These are phyloP conservation scores for Podaxis pistillaris DNA, from an alignment of 768 basidiomycete species.

Conservation along the genomic window DNA sequence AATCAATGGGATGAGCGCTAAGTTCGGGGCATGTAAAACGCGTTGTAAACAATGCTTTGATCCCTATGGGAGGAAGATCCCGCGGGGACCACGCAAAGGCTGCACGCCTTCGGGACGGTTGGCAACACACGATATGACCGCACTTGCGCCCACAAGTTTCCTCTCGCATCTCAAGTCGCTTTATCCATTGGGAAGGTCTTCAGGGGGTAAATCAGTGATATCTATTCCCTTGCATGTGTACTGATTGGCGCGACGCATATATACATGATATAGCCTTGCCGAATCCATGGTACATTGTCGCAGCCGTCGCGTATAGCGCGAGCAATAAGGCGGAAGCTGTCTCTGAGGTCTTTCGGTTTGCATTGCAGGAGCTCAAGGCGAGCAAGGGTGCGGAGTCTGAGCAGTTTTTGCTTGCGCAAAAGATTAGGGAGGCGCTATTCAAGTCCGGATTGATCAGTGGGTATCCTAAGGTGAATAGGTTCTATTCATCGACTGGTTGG, in stretches of 20 bases:
- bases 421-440: constrained; percentile 61
- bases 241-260: neutral
- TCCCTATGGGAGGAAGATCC: neutral
- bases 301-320: constrained; percentile 55
- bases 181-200: neutral
- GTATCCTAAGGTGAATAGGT: constrained; percentile 48
- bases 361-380: constrained; percentile 40
- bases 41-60: neutral
- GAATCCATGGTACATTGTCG: constrained; percentile 61
- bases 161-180: neutral
- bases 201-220: neutral
- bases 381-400: constrained; percentile 15
- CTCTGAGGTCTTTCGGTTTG: constrained; percentile 51
- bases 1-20: neutral
- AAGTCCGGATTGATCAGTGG: constrained; percentile 59
- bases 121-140: neutral
- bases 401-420: constrained; percentile 40
- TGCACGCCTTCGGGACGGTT: neutral
- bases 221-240: neutral
- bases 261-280: constrained; percentile 21
- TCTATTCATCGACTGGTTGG: neutral
- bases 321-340: constrained; percentile 60
- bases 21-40: neutral
- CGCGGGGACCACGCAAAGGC: neutral
- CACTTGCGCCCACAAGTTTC: constrained; percentile 18